These are phyloP conservation scores for Aspergillus affinis DNA, from an alignment of 495 filamentous ascomycete species.

Conservation along the genomic window DNA sequence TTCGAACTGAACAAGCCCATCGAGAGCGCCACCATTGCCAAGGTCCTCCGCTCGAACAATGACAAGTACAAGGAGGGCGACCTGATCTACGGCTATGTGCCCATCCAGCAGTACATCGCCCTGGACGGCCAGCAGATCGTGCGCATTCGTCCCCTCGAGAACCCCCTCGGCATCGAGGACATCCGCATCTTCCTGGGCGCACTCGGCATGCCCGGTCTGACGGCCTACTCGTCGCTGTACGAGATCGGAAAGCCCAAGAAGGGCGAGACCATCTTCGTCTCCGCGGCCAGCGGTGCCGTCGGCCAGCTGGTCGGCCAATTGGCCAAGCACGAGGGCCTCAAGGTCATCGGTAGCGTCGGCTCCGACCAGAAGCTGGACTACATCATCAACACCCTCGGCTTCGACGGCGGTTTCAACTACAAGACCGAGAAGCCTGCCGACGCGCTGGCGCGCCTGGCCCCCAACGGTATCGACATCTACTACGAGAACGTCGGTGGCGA, in stretches of 20 bases:
- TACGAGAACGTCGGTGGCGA: constrained; percentile 95
- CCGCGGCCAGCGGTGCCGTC: constrained; percentile 78
- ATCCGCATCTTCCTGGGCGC: constrained; percentile 62
- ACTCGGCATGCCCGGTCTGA: constrained; percentile 86
- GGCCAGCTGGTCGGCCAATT: constrained; percentile 83
- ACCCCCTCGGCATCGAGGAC: constrained; percentile 46
- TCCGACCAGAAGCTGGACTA: constrained; percentile 69
- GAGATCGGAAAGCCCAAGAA: constrained; percentile 83
- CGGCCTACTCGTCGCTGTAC: constrained; percentile 77
- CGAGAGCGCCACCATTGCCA: constrained; percentile 53
- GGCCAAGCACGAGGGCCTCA: constrained; percentile 83
- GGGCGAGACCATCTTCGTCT: constrained; percentile 87
- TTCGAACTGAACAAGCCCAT: constrained; percentile 59
- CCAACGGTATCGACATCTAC: constrained; percentile 89
- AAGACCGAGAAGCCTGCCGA: constrained; percentile 69
- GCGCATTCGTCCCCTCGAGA: constrained; percentile 38
- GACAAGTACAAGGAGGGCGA: constrained; percentile 64
- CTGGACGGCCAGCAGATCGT: constrained; percentile 30
- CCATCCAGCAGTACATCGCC: constrained; percentile 61
- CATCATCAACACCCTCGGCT: constrained; percentile 63
- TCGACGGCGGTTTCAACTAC: constrained; percentile 75
- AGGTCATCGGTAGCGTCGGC: constrained; percentile 75
- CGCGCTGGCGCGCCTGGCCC: constrained; percentile 72
- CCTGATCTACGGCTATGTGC: constrained; percentile 57
- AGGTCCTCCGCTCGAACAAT: constrained; percentile 66